These are phyloP conservation scores for Castanea crenata DNA, from an alignment of 306 rosid genomes.

Conservation along the genomic window DNA sequence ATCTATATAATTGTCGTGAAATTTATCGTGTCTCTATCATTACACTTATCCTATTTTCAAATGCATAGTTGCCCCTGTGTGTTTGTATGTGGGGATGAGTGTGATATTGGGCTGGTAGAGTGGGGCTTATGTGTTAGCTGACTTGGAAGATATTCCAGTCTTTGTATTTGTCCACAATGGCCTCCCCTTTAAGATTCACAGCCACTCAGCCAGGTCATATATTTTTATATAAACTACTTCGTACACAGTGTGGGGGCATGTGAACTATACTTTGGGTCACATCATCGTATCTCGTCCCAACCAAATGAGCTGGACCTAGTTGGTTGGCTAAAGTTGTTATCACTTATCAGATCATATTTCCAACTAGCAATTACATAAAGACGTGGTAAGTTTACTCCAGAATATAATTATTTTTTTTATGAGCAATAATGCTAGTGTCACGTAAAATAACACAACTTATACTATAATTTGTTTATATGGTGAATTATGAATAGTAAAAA, in stretches of 20 bases:
- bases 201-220: background rate
- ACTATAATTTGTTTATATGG: accelerated
- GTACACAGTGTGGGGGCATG: conserved; percentile 18
- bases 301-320: background rate
- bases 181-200: background rate
- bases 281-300: conserved; percentile 22
- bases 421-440: no score
- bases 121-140: no score
- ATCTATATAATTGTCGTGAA: no score
- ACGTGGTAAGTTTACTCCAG: background rate
- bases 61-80: no score
- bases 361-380: background rate
- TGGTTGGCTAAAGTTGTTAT: background rate
- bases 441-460: no score
- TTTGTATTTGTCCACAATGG: background rate
- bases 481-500: accelerated
- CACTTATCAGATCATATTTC: background rate
- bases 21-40: accelerated
- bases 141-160: background rate
- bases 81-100: no score
- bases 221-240: background rate
- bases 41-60: no score
- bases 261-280: conserved; percentile 25
- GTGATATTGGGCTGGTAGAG: no score
- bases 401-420: no score